These are phyloP conservation scores for Telopea speciosissima DNA, from an alignment of 177 flowering plant genomes.

Conservation along the genomic window DNA sequence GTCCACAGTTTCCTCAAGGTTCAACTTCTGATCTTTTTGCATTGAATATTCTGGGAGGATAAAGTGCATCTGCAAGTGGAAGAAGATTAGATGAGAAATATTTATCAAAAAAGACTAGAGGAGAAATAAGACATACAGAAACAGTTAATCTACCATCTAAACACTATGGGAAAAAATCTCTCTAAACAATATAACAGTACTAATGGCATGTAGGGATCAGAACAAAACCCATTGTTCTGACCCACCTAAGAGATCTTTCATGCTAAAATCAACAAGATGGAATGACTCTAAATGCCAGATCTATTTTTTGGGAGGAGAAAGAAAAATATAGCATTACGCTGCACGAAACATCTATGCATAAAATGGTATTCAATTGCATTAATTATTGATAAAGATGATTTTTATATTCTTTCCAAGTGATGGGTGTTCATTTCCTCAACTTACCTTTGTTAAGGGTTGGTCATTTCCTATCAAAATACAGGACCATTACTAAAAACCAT, in stretches of 20 bases:
- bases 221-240: not conserved
- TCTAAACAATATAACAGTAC: not conserved
- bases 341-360: not conserved
- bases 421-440: not conserved
- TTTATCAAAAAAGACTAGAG: slow-evolving; percentile 1
- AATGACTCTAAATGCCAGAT: not conserved
- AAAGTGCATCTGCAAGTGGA: slow-evolving; percentile 64
- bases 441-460: not conserved
- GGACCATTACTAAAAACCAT: not conserved
- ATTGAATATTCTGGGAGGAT: slow-evolving; percentile 84
- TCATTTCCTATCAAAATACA: not conserved
- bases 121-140: not conserved
- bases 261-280: not conserved
- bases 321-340: not conserved
- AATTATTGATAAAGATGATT: not conserved
- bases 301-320: not conserved
- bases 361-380: not conserved
- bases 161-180: not conserved
- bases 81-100: too few species aligned
- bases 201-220: not conserved
- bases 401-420: not conserved
- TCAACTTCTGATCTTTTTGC: slow-evolving; percentile 72
- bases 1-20: slow-evolving; percentile 71
- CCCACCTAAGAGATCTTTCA: not conserved
- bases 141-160: not conserved